Percentiles rank a stretch among this genome's conserved stretches.
These are phyloP conservation scores for Inonotus obliquus DNA, from an alignment of 1,284 basidiomycete genomes.

Conservation along the genomic window DNA sequence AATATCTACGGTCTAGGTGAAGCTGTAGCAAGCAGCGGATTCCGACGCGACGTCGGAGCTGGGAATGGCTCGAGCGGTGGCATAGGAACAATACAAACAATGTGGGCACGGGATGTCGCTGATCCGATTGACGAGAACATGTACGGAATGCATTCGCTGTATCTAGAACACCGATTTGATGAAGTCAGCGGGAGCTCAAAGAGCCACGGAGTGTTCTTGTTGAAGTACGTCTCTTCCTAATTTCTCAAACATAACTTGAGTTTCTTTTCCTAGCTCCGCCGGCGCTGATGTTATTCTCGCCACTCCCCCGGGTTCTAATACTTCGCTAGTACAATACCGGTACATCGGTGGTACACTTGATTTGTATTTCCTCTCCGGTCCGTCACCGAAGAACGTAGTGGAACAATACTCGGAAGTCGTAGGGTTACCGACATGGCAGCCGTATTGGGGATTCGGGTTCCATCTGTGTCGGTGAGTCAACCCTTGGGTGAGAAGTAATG, in stretches of 20 bases:
- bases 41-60: slow-evolving; percentile 54
- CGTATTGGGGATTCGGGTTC: slow-evolving; percentile 67
- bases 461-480: slow-evolving; percentile 58
- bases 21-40: slow-evolving; percentile 61
- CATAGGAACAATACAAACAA: slow-evolving; percentile 59
- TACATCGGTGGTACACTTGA: slow-evolving; percentile 62
- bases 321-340: slow-evolving; percentile 60
- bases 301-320: slow-evolving; percentile 44
- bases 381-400: slow-evolving; percentile 55
- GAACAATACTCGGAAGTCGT: slow-evolving; percentile 61
- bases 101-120: slow-evolving; percentile 61
- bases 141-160: slow-evolving; percentile 70
- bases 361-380: slow-evolving; percentile 70
- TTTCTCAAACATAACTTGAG: background rate
- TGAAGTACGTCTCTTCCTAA: slow-evolving; percentile 38
- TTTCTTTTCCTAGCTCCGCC: slow-evolving; percentile 33
- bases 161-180: slow-evolving; percentile 61
- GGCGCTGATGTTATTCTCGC: slow-evolving; percentile 62
- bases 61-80: slow-evolving; percentile 33
- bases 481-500: background rate
- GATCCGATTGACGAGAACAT: slow-evolving; percentile 60
- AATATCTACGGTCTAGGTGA: slow-evolving; percentile 82
- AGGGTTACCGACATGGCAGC: slow-evolving; percentile 63
- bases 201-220: slow-evolving; percentile 67
- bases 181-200: slow-evolving; percentile 42